phyloP scores from a whole-genome alignment of 179 eudicot genomes.

The Drosera spatulata region DNA sequence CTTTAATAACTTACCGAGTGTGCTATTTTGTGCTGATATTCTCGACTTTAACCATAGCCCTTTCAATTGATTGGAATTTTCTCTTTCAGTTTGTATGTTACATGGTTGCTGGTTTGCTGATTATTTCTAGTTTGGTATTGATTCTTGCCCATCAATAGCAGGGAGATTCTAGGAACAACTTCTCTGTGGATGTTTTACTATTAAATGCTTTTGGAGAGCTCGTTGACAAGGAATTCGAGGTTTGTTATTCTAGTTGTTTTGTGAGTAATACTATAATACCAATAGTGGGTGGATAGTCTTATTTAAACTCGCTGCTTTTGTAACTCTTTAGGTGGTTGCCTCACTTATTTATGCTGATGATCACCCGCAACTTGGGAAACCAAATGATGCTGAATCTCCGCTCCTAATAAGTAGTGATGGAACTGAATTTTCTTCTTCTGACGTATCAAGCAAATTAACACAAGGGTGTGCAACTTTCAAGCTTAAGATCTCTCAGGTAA shows the following conservation, averaged over 20 bases:
- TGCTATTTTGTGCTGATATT: too few relatives aligned
- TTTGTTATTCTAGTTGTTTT: slow-evolving; percentile 6
- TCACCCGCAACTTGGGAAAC: slow-evolving; percentile 44
- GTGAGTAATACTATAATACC: background rate
- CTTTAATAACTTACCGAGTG: too few relatives aligned
- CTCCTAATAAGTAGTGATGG: slow-evolving; percentile 60
- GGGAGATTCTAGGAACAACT: slow-evolving; percentile 59
- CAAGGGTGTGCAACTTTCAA: slow-evolving; percentile 72
- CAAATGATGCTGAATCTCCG: slow-evolving; percentile 63
- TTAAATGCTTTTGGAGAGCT: slow-evolving; percentile 43
- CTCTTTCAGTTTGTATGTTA: too few relatives aligned
- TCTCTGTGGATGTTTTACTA: slow-evolving; percentile 59
- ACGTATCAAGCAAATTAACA: slow-evolving; percentile 48
- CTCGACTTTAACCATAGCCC: too few relatives aligned
- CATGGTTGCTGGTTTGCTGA: background rate
- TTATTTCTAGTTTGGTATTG: background rate
- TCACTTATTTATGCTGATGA: slow-evolving; percentile 71
- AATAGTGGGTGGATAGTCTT: background rate
- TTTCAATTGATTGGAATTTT: too few relatives aligned
- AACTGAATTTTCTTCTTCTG: slow-evolving; percentile 44
- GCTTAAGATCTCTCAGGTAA: slow-evolving; percentile 76
- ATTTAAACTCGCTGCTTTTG: slow-evolving; percentile 4
- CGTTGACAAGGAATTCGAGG: slow-evolving; percentile 55
- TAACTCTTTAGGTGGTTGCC: slow-evolving; percentile 49
- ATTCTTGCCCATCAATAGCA: slow-evolving; percentile 16